These are phyloP conservation scores for Pseudoscleropodium purum DNA, from an alignment of 225 moss, liverwort and hornwort species.

Conservation along the genomic window DNA sequence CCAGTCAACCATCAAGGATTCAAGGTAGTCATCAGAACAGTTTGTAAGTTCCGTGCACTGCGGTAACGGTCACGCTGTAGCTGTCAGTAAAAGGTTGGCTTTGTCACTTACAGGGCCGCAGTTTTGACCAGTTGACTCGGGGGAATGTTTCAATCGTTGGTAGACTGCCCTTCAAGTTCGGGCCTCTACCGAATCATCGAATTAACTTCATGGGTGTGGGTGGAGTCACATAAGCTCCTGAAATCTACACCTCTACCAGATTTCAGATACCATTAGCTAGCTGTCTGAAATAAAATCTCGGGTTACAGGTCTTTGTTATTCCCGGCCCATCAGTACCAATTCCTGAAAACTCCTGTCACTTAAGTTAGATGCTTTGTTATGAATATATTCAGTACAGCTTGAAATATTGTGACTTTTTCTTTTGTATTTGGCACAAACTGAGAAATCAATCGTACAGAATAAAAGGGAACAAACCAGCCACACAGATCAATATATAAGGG, in stretches of 20 bases:
- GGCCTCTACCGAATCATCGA: neutral
- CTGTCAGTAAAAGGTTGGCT: neutral
- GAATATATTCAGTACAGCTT: no score
- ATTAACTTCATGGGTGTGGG: neutral
- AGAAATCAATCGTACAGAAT: no score
- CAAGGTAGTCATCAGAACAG: neutral
- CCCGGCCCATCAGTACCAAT: neutral
- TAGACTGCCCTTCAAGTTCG: neutral
- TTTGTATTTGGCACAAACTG: no score
- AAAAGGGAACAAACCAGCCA: no score
- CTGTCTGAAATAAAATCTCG: neutral
- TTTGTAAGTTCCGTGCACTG: neutral
- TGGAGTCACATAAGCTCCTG: neutral
- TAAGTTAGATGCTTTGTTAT: no score
- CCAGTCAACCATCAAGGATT: neutral
- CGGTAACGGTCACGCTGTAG: neutral
- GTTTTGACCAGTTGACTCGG: neutral
- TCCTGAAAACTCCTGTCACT: neutral
- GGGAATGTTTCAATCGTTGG: neutral
- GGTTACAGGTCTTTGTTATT: neutral
- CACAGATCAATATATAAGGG: neutral
- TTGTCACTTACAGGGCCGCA: neutral
- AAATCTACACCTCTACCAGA: neutral
- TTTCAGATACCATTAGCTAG: neutral
- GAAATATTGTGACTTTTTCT: no score